Conservation (phyloP, 495 filamentous ascomycete genomes). For the Penicillium macrosclerotiorum region DNA sequence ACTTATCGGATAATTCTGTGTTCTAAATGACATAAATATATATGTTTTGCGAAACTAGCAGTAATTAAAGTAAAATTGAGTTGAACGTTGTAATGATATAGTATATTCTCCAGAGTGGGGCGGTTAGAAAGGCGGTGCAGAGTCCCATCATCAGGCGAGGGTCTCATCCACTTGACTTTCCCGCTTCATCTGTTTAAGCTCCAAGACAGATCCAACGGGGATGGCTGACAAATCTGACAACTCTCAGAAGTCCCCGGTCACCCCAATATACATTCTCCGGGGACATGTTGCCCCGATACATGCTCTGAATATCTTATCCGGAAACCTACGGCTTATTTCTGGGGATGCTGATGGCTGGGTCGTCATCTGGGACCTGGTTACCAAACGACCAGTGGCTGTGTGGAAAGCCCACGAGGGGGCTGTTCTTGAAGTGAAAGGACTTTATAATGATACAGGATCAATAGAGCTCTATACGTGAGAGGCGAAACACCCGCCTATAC, state of each 20-base stretch:
- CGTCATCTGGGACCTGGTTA: conserved; percentile 79
- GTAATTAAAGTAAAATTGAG: too few relatives aligned
- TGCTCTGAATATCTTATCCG: conserved; percentile 65
- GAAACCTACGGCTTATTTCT: conserved; percentile 75
- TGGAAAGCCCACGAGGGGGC: conserved; percentile 85
- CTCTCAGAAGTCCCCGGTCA: conserved; percentile 48
- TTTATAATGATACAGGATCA: conserved; percentile 39
- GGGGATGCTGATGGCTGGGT: conserved; percentile 91
- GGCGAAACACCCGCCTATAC: background rate
- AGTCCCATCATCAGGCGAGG: too few relatives aligned
- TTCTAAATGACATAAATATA: too few relatives aligned
- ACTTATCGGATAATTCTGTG: too few relatives aligned
- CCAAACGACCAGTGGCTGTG: conserved; percentile 76
- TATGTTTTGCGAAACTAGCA: too few relatives aligned
- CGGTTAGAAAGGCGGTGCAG: too few relatives aligned
- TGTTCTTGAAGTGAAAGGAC: conserved; percentile 72
- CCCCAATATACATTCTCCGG: conserved; percentile 81
- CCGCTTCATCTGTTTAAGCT: too few relatives aligned
- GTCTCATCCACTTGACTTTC: too few relatives aligned
- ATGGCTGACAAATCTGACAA: conserved; percentile 7
- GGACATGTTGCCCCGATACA: conserved; percentile 85
- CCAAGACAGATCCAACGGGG: background rate
- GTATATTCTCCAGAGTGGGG: too few relatives aligned
- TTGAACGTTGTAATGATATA: too few relatives aligned
- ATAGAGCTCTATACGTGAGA: conserved; percentile 69